Evolutionary conservation across 2,329 filamentous ascomycete genomes (phyloP).

Genomic region (Aspergillus melleus): DNA sequence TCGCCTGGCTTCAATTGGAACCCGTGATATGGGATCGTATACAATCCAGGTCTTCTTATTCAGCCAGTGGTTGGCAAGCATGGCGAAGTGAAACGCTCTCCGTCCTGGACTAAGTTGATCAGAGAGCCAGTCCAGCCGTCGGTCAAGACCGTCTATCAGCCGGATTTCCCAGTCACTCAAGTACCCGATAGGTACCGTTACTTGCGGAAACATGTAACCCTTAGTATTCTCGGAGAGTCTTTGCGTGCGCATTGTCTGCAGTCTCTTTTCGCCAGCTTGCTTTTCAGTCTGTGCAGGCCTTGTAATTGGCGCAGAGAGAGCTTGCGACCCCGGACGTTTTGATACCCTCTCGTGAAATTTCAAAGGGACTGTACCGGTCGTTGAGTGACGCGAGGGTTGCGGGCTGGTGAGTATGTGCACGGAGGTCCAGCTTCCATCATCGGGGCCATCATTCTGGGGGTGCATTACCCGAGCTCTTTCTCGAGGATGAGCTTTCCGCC

Average conservation of each 20-base stretch:
- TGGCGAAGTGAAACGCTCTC: conserved; percentile 41
- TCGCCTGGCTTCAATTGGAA: conserved; percentile 31
- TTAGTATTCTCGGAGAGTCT: neutral
- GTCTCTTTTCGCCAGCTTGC: neutral
- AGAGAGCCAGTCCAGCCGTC: conserved; percentile 40
- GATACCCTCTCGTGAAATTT: neutral
- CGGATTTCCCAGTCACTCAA: conserved; percentile 39
- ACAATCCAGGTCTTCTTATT: conserved; percentile 43
- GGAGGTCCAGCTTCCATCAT: neutral
- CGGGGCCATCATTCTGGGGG: neutral
- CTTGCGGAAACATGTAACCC: neutral
- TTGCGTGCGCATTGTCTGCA: neutral
- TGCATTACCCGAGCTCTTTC: neutral
- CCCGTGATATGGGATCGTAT: conserved; percentile 39
- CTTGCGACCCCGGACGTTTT: neutral
- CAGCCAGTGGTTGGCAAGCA: conserved; percentile 45
- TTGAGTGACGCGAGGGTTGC: neutral
- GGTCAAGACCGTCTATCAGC: conserved; percentile 35
- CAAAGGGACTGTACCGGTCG: neutral
- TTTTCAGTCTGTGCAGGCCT: neutral
- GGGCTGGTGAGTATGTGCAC: neutral
- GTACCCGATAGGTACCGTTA: conserved; percentile 4
- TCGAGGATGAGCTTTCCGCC: neutral
- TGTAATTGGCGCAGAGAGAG: neutral
- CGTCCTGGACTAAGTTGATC: conserved; percentile 40